Conservation (phyloP, 805 yeast species). For the Myxozyma sirexii region DNA sequence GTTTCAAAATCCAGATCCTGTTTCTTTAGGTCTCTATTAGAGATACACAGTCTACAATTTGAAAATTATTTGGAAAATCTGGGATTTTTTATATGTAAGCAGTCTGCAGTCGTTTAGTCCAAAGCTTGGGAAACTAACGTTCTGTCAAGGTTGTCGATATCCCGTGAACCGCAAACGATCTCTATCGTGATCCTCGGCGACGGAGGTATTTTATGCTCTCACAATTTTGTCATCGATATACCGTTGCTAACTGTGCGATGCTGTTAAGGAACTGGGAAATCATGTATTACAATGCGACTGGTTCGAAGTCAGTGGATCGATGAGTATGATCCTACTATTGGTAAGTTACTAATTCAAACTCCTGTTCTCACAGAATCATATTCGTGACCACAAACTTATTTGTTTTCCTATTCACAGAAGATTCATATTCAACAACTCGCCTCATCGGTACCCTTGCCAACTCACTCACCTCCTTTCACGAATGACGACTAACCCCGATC, state of each 20-base stretch:
- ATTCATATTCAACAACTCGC: constrained; percentile 41
- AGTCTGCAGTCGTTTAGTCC: too few species aligned
- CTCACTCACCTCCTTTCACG: not conserved
- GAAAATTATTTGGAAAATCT: too few species aligned
- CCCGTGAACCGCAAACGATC: constrained; percentile 26
- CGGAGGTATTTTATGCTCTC: constrained; percentile 40
- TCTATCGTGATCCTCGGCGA: constrained; percentile 42
- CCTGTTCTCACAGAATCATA: not conserved
- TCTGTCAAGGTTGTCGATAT: too few species aligned
- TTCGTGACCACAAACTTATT: too few species aligned
- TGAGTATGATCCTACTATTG: constrained; percentile 44
- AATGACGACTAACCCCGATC: not conserved
- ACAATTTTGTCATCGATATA: not conserved
- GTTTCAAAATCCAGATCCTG: too few species aligned
- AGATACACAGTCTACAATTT: too few species aligned
- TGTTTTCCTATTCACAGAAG: too few species aligned
- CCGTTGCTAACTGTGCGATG: constrained; percentile 2
- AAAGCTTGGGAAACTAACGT: too few species aligned
- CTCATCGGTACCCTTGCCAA: constrained; percentile 37
- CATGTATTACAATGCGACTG: constrained; percentile 41
- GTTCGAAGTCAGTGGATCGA: constrained; percentile 44
- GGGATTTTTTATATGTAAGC: too few species aligned
- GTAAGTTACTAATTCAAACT: constrained; percentile 15
- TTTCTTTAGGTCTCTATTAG: too few species aligned
- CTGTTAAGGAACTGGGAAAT: constrained; percentile 38